These are phyloP conservation scores for Pseudogymnoascus sp. DNA, from an alignment of 2,329 filamentous ascomycete species.

Conservation along the genomic window DNA sequence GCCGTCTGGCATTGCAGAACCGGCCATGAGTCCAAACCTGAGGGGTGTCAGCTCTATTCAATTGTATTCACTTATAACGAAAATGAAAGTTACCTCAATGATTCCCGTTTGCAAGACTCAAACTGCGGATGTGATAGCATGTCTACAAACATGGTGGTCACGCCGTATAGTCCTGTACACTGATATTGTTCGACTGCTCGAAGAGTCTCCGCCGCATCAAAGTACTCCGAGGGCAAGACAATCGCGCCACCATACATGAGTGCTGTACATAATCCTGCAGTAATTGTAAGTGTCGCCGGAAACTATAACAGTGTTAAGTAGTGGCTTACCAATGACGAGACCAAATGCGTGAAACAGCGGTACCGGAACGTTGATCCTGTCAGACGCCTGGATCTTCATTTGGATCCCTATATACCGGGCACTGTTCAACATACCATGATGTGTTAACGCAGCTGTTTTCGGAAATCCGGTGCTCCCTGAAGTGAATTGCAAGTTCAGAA, in stretches of 20 bases:
- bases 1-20: too few species aligned
- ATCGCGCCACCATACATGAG: slow-evolving; percentile 39
- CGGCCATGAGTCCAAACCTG: slow-evolving; percentile 31
- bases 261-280: too few species aligned
- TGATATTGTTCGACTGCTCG: slow-evolving; percentile 36
- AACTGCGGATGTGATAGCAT: slow-evolving; percentile 47
- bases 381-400: slow-evolving; percentile 68
- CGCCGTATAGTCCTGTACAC: slow-evolving; percentile 68
- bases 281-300: too few species aligned
- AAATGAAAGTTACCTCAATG: slow-evolving; percentile 23
- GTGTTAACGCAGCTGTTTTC: slow-evolving; percentile 84
- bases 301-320: too few species aligned
- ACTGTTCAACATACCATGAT: slow-evolving; percentile 83
- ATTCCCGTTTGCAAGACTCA: too few species aligned
- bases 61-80: slow-evolving; percentile 16
- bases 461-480: slow-evolving; percentile 83
- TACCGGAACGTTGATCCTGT: slow-evolving; percentile 76
- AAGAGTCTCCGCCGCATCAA: slow-evolving; percentile 68
- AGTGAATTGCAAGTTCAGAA: slow-evolving; percentile 94
- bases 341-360: slow-evolving; percentile 90
- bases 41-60: too few species aligned
- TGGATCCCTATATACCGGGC: slow-evolving; percentile 74
- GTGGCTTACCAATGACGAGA: slow-evolving; percentile 58
- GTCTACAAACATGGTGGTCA: slow-evolving; percentile 88
- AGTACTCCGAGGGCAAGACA: slow-evolving; percentile 78